These are phyloP conservation scores for Remersonia thermophila DNA, from an alignment of 2,329 filamentous ascomycete species.

Conservation along the genomic window DNA sequence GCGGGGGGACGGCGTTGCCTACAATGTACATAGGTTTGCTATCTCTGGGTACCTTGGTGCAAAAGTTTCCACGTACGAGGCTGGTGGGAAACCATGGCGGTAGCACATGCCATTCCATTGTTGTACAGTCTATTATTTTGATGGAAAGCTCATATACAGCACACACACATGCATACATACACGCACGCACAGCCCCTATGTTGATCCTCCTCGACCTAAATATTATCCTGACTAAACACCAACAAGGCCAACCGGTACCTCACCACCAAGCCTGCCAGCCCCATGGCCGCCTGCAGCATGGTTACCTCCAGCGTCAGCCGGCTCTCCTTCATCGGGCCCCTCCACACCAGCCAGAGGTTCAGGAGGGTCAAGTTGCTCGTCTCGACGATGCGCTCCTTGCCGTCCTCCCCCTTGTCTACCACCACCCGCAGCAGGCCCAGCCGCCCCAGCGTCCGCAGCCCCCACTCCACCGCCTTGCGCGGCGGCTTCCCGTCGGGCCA, in stretches of 20 bases:
- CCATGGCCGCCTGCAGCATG: conserved; percentile 61
- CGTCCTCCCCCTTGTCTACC: conserved; percentile 51
- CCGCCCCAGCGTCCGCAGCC: conserved; percentile 55
- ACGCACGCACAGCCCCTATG: no score
- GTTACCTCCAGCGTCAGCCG: conserved; percentile 68
- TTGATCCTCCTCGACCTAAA: no score
- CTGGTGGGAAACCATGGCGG: no score
- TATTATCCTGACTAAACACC: conserved; percentile 84
- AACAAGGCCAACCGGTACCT: conserved; percentile 76
- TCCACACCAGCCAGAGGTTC: conserved; percentile 94
- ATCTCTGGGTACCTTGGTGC: no score
- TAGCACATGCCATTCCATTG: no score
- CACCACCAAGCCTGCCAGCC: conserved; percentile 72
- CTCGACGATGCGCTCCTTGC: conserved; percentile 50
- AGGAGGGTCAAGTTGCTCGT: conserved; percentile 86
- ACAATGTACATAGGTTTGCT: no score
- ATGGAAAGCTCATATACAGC: no score
- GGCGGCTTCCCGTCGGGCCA: conserved; percentile 61
- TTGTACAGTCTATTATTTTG: no score
- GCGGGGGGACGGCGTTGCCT: no score
- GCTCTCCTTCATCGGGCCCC: conserved; percentile 82
- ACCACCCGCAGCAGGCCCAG: conserved; percentile 57
- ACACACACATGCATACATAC: no score
- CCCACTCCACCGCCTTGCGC: conserved; percentile 45
- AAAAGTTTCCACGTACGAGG: no score